A percentile compares a stretch with the other conserved stretches of the same genome.
These are phyloP conservation scores for Letharia columbiana DNA, from an alignment of 495 filamentous ascomycete genomes.

Conservation along the genomic window DNA sequence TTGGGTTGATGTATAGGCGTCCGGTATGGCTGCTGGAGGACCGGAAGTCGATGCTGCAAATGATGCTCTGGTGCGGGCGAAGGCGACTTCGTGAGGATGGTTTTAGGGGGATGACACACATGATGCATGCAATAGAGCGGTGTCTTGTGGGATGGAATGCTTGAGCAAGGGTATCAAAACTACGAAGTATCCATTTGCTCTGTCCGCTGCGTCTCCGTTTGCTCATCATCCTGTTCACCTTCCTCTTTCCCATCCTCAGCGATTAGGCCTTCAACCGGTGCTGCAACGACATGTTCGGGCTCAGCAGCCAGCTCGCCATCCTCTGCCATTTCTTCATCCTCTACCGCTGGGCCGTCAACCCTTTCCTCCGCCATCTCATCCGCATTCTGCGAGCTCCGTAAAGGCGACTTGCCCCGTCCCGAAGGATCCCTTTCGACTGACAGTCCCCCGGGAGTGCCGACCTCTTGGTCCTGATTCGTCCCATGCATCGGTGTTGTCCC, in stretches of 20 bases:
- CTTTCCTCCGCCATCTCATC: constrained; percentile 27
- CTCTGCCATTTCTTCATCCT: constrained; percentile 50
- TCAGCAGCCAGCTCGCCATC: constrained; percentile 55
- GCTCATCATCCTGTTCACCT: constrained; percentile 42
- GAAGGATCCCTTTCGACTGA: constrained; percentile 34
- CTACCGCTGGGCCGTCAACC: constrained; percentile 28
- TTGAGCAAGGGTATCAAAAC: neutral
- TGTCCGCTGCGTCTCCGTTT: constrained; percentile 39
- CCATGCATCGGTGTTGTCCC: constrained; percentile 41
- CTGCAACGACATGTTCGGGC: constrained; percentile 24
- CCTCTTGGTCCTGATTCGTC: constrained; percentile 34
- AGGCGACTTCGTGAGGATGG: constrained; percentile 19
- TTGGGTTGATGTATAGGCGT: neutral
- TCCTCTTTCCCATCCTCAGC: constrained; percentile 38
- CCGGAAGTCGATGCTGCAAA: constrained; percentile 47
- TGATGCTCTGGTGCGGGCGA: constrained; percentile 54
- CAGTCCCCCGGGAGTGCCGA: constrained; percentile 31
- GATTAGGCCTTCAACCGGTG: constrained; percentile 34
- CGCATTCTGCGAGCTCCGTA: constrained; percentile 34
- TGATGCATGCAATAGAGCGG: neutral
- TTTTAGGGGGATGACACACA: neutral
- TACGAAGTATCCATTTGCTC: constrained; percentile 23
- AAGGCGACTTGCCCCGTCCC: constrained; percentile 32
- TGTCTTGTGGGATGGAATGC: neutral
- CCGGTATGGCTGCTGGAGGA: constrained; percentile 32